Evolutionary conservation across 2,329 filamentous ascomycete genomes (phyloP), one percentile per base, ranked within the genome.

Genomic region (Colletotrichum tabaci): DNA sequence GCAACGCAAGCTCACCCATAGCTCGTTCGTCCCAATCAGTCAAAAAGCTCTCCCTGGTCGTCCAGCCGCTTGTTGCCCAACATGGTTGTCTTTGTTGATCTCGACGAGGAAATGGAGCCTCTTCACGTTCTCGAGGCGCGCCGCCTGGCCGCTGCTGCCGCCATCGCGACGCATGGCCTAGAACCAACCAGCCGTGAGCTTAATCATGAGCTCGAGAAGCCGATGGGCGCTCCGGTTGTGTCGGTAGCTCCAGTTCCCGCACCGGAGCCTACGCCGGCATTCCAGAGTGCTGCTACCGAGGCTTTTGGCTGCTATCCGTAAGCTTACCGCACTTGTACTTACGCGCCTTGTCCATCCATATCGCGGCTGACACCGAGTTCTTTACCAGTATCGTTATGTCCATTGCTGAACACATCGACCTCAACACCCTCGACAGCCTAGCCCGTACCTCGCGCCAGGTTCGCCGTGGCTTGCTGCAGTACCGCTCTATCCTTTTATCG

Each of bases 351-450:
- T 26, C n/a, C 30, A 8, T 26, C 26, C 10, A 30, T 13, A 63
- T 46, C 49, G 35, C 38, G 38, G 35, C 67, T 71, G 38, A 67
- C 46, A 40, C 2, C 60, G 58, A 66, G 35, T 63, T 4, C n/a
- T 67, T 5, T 12, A 8, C 53, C 84, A 98, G 95, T 77, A 90
- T 98, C 79, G 90, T 93, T 76, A 89, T 91, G 74, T 89, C 92
- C 76, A 89, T 98, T 75, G 93, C 93, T 60, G 88, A 90, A 42
- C 88, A 89, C 76, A 90, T 98, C 79, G 96, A 98, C 80, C 89
- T 98, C 61, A 98, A 96, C 81, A 92, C 94, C 16, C 89, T 98
- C 77, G 92, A 97, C 81, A 91, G 92, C 74, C 89, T 98, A 23
- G 93, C 95, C 62, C 90, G 89, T 66, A 95, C 94, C 66, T 97